Percentiles rank a stretch among this genome's conserved stretches.
phyloP scores from a whole-genome alignment of 192 early-diverging fungal species.

The Polychytrium aggregatum region DNA sequence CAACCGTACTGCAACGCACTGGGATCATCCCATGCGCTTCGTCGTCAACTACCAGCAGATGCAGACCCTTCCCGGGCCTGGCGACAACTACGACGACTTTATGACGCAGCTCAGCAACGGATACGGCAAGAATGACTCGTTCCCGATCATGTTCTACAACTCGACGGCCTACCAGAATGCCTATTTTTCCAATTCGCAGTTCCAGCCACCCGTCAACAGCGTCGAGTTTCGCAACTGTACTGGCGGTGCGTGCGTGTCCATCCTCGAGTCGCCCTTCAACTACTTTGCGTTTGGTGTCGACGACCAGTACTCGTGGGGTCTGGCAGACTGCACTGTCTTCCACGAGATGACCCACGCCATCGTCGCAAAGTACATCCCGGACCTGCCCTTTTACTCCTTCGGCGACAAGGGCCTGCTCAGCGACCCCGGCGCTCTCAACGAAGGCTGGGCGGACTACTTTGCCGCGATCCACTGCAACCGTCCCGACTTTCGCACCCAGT shows the following conservation, averaged over 20 bases:
- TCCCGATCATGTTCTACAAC: conserved; percentile 4
- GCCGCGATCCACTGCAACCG: conserved; percentile 21
- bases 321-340: conserved; percentile 6
- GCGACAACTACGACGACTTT: background rate
- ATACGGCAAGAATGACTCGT: conserved; percentile 2
- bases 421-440: conserved; percentile 17
- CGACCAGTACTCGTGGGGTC: conserved; percentile 11
- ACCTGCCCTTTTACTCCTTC: conserved; percentile 18
- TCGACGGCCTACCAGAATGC: conserved; percentile 4
- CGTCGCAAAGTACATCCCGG: conserved; percentile 9
- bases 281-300: conserved; percentile 16
- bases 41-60: conserved; percentile 1
- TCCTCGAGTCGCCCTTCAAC: conserved; percentile 1
- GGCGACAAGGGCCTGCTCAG: conserved; percentile 4
- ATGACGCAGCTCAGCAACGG: conserved; percentile 2
- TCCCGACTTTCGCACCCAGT: conserved; percentile 25
- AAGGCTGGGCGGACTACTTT: conserved; percentile 21
- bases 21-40: conserved; percentile 12
- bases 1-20: conserved; percentile 4
- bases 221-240: conserved; percentile 4
- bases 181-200: conserved; percentile 4
- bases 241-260: conserved; percentile 2
- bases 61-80: background rate
- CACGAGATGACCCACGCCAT: conserved; percentile 19
- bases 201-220: conserved; percentile 2